Conservation (phyloP, 306 rosid species). For the Ziziphus jujuba region DNA sequence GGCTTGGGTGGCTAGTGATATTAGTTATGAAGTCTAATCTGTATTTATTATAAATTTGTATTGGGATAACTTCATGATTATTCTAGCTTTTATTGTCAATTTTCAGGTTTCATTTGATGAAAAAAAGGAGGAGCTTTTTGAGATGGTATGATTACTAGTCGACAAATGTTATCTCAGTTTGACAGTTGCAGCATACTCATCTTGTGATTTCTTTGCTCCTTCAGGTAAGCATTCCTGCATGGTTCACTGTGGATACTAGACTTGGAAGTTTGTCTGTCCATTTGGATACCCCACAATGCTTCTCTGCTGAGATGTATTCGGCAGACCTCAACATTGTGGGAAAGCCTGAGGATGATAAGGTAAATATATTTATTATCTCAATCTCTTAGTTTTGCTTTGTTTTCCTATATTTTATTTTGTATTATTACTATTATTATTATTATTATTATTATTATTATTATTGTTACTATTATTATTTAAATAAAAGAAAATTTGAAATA, state of each 20-base stretch:
- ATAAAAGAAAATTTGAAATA: not conserved
- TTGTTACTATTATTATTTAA: too few relatives aligned
- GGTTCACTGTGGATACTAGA: conserved; percentile 98
- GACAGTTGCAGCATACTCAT: conserved; percentile 25
- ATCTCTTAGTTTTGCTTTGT: conserved; percentile 3
- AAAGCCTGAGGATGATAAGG: conserved; percentile 99
- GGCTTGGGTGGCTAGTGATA: not conserved
- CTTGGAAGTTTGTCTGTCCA: conserved; percentile 97
- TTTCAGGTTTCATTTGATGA: conserved; percentile 84
- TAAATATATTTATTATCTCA: conserved; percentile 28
- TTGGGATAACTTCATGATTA: conserved; percentile 11
- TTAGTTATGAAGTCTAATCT: conserved; percentile 30
- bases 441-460: too few relatives aligned
- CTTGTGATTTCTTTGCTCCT: conserved; percentile 28
- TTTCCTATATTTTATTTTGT: conserved; percentile 5
- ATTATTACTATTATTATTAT: too few relatives aligned
- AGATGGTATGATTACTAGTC: conserved; percentile 64
- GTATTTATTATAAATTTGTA: conserved; percentile 12
- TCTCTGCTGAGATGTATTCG: conserved; percentile 97
- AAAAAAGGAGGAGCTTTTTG: conserved; percentile 90
- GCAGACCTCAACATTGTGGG: conserved; percentile 84
- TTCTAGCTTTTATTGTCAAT: conserved; percentile 30
- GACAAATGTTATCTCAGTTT: conserved; percentile 12
- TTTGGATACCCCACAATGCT: conserved; percentile 94
- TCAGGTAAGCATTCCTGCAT: conserved; percentile 96